Evolutionary conservation across 2,329 filamentous ascomycete genomes (phyloP).

Genomic region (Stagonosporopsis chrysanthemi): DNA sequence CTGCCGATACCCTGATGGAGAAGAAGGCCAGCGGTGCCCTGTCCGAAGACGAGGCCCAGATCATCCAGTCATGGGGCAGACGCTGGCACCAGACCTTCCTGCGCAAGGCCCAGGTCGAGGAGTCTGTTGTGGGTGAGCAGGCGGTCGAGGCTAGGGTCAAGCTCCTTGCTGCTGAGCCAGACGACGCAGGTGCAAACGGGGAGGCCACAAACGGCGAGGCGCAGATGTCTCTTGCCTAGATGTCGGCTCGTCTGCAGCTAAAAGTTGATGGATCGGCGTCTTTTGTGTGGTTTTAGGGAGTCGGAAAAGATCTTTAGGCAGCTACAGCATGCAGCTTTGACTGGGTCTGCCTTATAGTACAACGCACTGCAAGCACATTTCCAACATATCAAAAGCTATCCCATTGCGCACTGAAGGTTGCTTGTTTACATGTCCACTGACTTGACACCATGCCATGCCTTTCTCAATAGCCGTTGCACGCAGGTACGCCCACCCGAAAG

Average conservation of each 20-base stretch:
- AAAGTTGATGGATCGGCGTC: background rate
- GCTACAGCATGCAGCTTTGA: background rate
- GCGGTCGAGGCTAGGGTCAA: constrained; percentile 57
- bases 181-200: constrained; percentile 34
- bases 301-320: background rate
- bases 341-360: constrained; percentile 2
- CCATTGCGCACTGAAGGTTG: background rate
- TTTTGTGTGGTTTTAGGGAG: background rate
- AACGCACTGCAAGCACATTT: background rate
- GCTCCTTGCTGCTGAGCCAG: constrained; percentile 41
- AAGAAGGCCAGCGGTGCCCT: constrained; percentile 61
- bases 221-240: constrained; percentile 25
- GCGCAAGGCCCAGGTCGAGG: constrained; percentile 83
- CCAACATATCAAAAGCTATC: background rate
- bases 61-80: constrained; percentile 80
- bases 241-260: background rate
- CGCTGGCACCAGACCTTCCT: constrained; percentile 88
- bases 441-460: background rate
- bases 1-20: constrained; percentile 79
- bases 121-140: constrained; percentile 69
- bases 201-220: constrained; percentile 39
- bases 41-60: constrained; percentile 57
- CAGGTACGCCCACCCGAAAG: too few relatives aligned
- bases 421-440: background rate
- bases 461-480: background rate